These are phyloP conservation scores for Sisymbrium irio DNA, from an alignment of 345 rosid genomes.

Conservation along the genomic window DNA sequence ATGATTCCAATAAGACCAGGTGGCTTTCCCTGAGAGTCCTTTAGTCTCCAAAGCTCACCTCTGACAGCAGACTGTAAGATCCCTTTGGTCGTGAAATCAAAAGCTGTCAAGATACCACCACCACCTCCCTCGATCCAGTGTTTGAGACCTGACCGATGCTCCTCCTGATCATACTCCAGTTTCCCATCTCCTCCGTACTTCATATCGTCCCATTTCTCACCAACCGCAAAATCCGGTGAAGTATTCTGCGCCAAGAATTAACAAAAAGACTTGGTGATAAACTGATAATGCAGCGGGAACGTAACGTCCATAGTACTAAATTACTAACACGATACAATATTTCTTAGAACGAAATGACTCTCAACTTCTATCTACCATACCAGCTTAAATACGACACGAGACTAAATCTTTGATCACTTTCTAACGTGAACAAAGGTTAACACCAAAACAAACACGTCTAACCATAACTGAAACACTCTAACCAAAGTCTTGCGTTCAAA, in stretches of 20 bases:
- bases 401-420: background rate
- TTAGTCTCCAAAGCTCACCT: slow-evolving; percentile 79
- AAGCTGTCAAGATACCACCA: slow-evolving; percentile 60
- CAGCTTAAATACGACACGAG: too few species aligned
- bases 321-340: background rate
- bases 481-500: background rate
- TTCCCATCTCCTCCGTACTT: slow-evolving; percentile 55
- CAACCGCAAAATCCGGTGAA: slow-evolving; percentile 68
- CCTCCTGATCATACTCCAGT: slow-evolving; percentile 49
- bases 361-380: background rate
- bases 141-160: slow-evolving; percentile 52
- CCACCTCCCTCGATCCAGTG: slow-evolving; percentile 68
- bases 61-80: slow-evolving; percentile 69
- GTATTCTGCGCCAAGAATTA: slow-evolving; percentile 35
- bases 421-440: background rate
- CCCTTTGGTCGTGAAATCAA: slow-evolving; percentile 89
- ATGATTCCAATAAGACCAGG: slow-evolving; percentile 70
- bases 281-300: background rate
- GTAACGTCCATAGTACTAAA: background rate
- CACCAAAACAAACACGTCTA: background rate
- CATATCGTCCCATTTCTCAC: slow-evolving; percentile 71
- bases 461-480: background rate
- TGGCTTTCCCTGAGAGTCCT: slow-evolving; percentile 71
- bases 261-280: background rate
- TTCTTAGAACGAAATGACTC: background rate